These are phyloP conservation scores for Sanguinoderma infundibulare DNA, from an alignment of 1,284 basidiomycete species.

Conservation along the genomic window DNA sequence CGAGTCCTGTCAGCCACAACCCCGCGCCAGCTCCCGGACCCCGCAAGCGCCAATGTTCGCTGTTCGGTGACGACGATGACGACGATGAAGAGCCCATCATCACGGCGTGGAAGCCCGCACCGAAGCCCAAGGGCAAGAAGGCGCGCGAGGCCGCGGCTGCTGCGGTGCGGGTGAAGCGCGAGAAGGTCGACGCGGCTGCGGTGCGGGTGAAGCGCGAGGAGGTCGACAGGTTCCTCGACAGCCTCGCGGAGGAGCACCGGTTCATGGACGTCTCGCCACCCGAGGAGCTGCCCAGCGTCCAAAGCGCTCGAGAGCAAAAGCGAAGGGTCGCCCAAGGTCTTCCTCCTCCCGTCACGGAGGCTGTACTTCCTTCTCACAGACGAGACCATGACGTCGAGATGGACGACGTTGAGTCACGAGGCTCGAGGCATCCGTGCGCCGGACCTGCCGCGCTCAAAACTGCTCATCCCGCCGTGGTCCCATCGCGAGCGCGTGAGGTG, in stretches of 20 bases:
- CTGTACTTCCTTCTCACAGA: not conserved
- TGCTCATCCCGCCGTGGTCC: not conserved
- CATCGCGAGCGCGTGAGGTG: not conserved
- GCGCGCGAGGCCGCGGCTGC: not conserved
- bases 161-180: not conserved
- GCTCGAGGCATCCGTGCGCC: not conserved
- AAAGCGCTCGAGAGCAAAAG: no score
- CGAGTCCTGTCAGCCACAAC: no score
- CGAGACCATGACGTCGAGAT: not conserved
- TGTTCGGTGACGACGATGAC: not conserved
- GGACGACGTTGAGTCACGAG: not conserved
- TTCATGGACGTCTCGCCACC: not conserved
- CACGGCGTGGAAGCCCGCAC: not conserved
- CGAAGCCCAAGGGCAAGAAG: not conserved
- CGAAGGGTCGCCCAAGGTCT: not conserved
- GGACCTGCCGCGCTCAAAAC: not conserved
- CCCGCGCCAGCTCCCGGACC: not conserved
- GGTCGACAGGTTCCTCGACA: not conserved
- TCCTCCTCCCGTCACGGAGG: not conserved
- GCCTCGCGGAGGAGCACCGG: not conserved
- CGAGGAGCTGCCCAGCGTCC: not conserved
- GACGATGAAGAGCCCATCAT: not conserved
- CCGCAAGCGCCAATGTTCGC: not conserved
- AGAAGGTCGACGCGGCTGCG: not conserved
- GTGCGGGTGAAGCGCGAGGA: no score